Evolutionary conservation across 225 moss, liverwort and hornwort species (phyloP), one percentile per base, ranked within the genome.

Genomic region (Physcomitrellopsis africana): DNA sequence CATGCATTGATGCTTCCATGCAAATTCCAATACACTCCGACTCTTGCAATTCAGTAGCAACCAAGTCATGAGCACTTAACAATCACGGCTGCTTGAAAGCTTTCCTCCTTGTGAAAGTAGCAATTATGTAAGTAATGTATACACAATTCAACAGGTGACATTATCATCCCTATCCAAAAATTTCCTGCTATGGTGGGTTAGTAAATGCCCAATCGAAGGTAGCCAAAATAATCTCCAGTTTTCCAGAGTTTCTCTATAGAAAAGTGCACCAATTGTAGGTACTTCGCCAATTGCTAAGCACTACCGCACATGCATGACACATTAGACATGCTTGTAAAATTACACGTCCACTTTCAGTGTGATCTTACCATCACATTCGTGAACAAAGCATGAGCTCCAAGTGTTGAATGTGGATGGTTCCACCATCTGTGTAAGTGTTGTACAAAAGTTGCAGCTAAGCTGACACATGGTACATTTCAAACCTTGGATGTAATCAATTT

Each of bases 371-470:
- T 65, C 24, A 13, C 47, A 52, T 32, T 29, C 32, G 58, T 47
- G n/a, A 57, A 56, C 64, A 55, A 63, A 63, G 58, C 63, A 67
- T 70, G 65, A 45, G 57, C 76, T 63, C 63, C 60, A 24, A 63
- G 59, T 51, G 37, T 67, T 75, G 12, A 69, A 57, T 74, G 29
- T 44, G 63, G 51, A 68, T 72, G 2, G 58, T 51, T 73, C 69
- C 68, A 2, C 51, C 63, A 63, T 70, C 67, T 72, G 75, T 56
- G 49, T 26, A 62, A 61, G 37, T 80, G 74, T 70, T 74, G 84
- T 77, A 84, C 77, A 84, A 65, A 77, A 53, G 63, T 67, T 76
- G 63, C 58, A 63, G 78, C 49, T 42, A 41, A 43, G 76, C 62
- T 61, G 22, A 48, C 63, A 76, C 72, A 76, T 68, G 67, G 63